phyloP scores from a whole-genome alignment of 2,329 filamentous ascomycete genomes.

The Chaetomiaceae sp. region DNA sequence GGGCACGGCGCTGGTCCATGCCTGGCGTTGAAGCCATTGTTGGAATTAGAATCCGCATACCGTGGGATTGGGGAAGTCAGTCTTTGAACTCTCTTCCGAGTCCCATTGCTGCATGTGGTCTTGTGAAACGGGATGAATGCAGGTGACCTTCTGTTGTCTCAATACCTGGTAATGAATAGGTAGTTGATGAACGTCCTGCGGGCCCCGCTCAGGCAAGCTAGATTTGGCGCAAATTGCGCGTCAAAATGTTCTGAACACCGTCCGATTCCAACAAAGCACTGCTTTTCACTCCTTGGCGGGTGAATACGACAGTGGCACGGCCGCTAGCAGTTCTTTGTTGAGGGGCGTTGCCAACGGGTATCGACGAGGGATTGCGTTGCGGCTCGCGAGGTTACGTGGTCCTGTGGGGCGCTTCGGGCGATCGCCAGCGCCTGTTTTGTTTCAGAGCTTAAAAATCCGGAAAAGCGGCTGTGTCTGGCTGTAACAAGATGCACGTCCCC shows the following conservation, averaged over 20 bases:
- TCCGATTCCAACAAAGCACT: neutral
- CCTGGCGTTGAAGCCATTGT: constrained; percentile 1
- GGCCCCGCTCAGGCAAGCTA: neutral
- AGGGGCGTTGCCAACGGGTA: neutral
- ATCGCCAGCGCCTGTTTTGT: neutral
- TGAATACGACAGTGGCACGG: neutral
- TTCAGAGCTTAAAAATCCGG: neutral
- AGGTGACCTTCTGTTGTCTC: too few species aligned
- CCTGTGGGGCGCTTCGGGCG: constrained; percentile 6
- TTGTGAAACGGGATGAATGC: too few species aligned
- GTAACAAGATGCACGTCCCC: too few species aligned
- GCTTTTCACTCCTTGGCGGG: neutral
- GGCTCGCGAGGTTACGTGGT: constrained; percentile 8
- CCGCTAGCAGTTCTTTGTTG: neutral
- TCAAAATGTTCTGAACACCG: neutral
- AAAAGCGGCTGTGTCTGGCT: neutral
- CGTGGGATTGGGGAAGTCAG: too few species aligned
- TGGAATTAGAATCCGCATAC: neutral
- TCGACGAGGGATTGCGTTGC: neutral
- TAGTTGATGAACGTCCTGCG: too few species aligned
- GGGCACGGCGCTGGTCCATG: constrained; percentile 40
- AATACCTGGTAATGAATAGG: too few species aligned
- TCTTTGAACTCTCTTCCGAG: too few species aligned
- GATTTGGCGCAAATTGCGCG: too few species aligned
- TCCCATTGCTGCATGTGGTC: too few species aligned